These are phyloP conservation scores for Fusarium verticillioides DNA, from an alignment of 2,329 filamentous ascomycete species.

Conservation along the genomic window DNA sequence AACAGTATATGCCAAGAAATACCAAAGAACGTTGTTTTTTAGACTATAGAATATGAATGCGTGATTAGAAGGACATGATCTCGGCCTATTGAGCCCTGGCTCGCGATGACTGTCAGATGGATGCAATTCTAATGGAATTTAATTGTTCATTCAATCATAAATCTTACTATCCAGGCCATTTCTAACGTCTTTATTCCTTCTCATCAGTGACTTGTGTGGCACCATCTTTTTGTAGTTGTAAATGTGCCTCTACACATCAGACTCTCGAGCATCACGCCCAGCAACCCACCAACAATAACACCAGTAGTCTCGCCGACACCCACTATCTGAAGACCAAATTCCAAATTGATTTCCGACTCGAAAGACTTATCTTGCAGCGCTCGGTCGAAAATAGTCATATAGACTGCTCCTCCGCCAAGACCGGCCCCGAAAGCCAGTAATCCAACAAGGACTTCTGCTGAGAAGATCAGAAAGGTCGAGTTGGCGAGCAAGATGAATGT, in stretches of 20 bases:
- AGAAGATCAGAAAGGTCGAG: slow-evolving; percentile 38
- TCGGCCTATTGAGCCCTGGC: fast-evolving
- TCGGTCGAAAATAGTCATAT: slow-evolving; percentile 41
- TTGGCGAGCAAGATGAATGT: slow-evolving; percentile 32
- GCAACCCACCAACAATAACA: slow-evolving; percentile 40
- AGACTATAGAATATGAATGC: no score
- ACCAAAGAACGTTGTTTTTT: background rate
- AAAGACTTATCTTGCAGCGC: slow-evolving; percentile 34
- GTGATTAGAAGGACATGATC: background rate
- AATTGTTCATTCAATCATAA: background rate
- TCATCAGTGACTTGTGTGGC: slow-evolving; percentile 36
- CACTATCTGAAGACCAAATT: slow-evolving; percentile 46
- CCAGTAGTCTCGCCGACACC: slow-evolving; percentile 47
- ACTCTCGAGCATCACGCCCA: slow-evolving; percentile 42
- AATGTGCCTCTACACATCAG: slow-evolving; percentile 34
- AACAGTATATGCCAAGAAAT: background rate
- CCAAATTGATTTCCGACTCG: slow-evolving; percentile 33
- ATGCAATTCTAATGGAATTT: fast-evolving
- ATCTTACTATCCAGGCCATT: background rate
- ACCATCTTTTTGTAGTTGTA: slow-evolving; percentile 42
- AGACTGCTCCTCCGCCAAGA: slow-evolving; percentile 45
- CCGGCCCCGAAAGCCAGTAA: slow-evolving; percentile 45
- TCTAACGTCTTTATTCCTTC: background rate
- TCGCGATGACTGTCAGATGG: background rate
- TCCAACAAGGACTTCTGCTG: slow-evolving; percentile 37